A percentile compares a stretch with the other conserved stretches of the same genome.
Evolutionary conservation across 163 green algal genomes (phyloP).

Genomic region (Chlamydomonas reinhardtii): DNA sequence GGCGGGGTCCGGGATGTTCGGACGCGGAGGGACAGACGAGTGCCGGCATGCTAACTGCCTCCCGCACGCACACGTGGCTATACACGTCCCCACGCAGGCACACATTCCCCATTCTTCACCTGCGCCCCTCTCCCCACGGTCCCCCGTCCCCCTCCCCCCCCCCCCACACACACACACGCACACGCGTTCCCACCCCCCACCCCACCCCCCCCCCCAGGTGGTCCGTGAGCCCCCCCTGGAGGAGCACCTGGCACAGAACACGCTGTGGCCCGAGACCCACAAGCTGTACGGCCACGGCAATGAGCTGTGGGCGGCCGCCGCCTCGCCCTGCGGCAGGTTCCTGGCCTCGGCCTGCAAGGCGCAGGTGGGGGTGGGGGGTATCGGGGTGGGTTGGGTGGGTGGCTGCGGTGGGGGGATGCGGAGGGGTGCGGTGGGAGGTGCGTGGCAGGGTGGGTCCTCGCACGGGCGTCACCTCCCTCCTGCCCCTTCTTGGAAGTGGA

Average conservation of each 20-base stretch:
- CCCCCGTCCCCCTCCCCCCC: too few relatives aligned
- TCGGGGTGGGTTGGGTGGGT: background rate
- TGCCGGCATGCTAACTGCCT: too few relatives aligned
- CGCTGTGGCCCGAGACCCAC: conserved; percentile 91
- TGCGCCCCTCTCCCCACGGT: too few relatives aligned
- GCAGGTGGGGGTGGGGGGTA: background rate
- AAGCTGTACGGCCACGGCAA: conserved; percentile 99
- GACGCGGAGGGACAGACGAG: too few relatives aligned
- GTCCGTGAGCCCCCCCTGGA: conserved; percentile 86
- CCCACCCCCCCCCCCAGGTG: conserved; percentile 23
- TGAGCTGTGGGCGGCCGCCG: conserved; percentile 85
- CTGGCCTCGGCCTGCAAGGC: conserved; percentile 85
- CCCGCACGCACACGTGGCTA: background rate
- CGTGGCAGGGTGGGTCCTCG: background rate
- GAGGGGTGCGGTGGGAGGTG: background rate
- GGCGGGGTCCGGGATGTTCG: too few relatives aligned
- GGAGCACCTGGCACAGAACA: conserved; percentile 94
- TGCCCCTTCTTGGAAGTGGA: too few relatives aligned
- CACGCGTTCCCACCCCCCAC: too few relatives aligned
- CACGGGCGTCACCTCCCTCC: too few relatives aligned
- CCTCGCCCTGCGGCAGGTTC: conserved; percentile 70
- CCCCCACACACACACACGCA: too few relatives aligned
- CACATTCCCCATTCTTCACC: too few relatives aligned
- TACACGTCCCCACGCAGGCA: background rate
- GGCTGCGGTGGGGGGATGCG: background rate